A percentile compares a stretch with the other conserved stretches of the same genome.
These are phyloP conservation scores for Paragyromitra xinjiangensis DNA, from an alignment of 495 filamentous ascomycete species.

Conservation along the genomic window DNA sequence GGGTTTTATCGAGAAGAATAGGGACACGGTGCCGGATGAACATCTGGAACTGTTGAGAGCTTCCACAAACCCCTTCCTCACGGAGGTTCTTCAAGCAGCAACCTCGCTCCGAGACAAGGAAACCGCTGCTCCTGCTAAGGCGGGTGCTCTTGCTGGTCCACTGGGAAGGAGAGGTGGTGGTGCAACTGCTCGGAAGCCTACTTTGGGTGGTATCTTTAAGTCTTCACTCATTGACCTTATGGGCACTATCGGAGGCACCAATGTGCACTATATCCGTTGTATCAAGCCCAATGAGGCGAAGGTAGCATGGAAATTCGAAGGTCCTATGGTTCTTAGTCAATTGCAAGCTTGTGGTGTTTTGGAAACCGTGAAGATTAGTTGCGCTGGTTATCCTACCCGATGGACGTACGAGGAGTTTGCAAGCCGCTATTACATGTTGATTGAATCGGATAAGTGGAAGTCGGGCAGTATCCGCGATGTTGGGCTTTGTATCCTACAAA, in stretches of 20 bases:
- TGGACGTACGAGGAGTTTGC: conserved; percentile 99
- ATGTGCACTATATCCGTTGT: conserved; percentile 99
- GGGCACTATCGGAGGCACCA: conserved; percentile 95
- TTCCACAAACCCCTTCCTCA: conserved; percentile 86
- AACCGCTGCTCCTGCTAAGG: conserved; percentile 55
- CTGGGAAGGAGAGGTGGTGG: conserved; percentile 85
- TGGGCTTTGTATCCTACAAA: conserved; percentile 88
- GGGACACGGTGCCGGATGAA: conserved; percentile 98
- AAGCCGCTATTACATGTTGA: conserved; percentile 96
- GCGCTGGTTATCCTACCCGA: conserved; percentile 94
- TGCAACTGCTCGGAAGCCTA: conserved; percentile 94
- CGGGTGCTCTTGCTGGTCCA: conserved; percentile 71
- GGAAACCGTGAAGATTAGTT: conserved; percentile 97
- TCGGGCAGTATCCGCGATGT: conserved; percentile 85
- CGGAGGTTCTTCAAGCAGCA: conserved; percentile 83
- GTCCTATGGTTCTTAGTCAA: conserved; percentile 98
- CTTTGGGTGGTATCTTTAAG: conserved; percentile 97
- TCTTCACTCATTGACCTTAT: conserved; percentile 98
- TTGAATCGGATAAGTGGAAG: conserved; percentile 89
- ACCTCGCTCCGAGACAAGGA: conserved; percentile 91
- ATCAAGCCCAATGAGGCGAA: conserved; percentile 99
- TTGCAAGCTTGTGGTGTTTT: conserved; percentile 97
- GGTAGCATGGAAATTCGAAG: conserved; percentile 96
- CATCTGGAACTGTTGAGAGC: conserved; percentile 90
- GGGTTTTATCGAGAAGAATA: conserved; percentile 99